A percentile compares a stretch with the other conserved stretches of the same genome.
Evolutionary conservation across 495 filamentous ascomycete species (phyloP).

Genomic region (Niebla homalea): DNA sequence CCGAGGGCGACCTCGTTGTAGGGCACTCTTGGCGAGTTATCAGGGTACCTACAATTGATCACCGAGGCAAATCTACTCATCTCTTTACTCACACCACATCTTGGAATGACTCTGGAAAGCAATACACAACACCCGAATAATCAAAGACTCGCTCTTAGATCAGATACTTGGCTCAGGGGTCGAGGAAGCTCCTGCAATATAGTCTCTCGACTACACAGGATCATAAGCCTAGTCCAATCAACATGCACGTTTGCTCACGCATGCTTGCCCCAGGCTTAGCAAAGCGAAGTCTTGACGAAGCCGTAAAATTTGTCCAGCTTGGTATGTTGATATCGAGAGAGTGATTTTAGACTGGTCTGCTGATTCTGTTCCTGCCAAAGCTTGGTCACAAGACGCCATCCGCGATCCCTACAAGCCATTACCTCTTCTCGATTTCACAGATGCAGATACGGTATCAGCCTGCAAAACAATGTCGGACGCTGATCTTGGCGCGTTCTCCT

Average conservation of each 20-base stretch:
- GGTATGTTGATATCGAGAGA: slow-evolving; percentile 27
- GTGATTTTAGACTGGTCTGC: neutral
- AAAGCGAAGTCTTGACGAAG: slow-evolving; percentile 49
- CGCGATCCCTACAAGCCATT: slow-evolving; percentile 35
- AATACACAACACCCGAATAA: no score
- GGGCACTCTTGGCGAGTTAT: no score
- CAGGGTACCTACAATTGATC: no score
- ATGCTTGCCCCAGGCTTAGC: slow-evolving; percentile 45
- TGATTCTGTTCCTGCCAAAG: slow-evolving; percentile 15
- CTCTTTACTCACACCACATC: no score
- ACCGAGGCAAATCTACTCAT: no score
- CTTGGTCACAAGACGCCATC: slow-evolving; percentile 36
- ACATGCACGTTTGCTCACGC: slow-evolving; percentile 36
- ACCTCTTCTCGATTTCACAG: slow-evolving; percentile 45
- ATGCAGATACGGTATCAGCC: slow-evolving; percentile 41
- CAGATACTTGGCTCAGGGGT: no score
- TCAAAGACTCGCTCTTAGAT: no score
- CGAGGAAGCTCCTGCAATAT: no score
- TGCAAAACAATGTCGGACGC: slow-evolving; percentile 80
- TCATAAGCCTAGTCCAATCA: neutral
- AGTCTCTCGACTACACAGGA: no score
- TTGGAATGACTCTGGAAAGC: no score
- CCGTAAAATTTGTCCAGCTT: slow-evolving; percentile 43
- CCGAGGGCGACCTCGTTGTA: no score
- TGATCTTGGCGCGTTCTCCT: slow-evolving; percentile 77